Evolutionary conservation across 495 filamentous ascomycete species (phyloP).

Genomic region (Amorphotheca resinae): DNA sequence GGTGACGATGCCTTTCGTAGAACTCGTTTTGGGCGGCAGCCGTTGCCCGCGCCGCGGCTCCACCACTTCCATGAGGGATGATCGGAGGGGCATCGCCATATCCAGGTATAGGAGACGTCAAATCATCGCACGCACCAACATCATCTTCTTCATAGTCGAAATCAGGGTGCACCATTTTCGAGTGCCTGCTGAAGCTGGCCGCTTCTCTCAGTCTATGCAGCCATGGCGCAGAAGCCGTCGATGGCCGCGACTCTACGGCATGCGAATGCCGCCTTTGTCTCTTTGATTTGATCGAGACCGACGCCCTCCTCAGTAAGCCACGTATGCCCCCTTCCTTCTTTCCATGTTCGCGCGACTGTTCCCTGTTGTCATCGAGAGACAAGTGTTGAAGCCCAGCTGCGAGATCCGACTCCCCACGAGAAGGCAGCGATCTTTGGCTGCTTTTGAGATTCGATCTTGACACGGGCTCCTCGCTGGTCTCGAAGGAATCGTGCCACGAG

Average conservation of each 20-base stretch:
- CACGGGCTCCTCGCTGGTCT: conserved; percentile 2
- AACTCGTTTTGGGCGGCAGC: conserved; percentile 57
- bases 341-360: conserved; percentile 2
- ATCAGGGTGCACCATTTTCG: conserved; percentile 16
- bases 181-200: conserved; percentile 33
- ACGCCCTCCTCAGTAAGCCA: conserved; percentile 36
- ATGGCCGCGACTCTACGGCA: conserved; percentile 30
- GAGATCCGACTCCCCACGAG: conserved; percentile 10
- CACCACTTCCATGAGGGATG: conserved; percentile 44
- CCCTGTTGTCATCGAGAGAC: not conserved
- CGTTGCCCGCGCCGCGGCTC: conserved; percentile 57
- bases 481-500: conserved; percentile 10
- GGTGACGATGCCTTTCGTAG: conserved; percentile 26
- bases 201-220: conserved; percentile 33
- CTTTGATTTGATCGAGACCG: conserved; percentile 32
- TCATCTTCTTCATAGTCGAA: conserved; percentile 2
- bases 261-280: conserved; percentile 35
- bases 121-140: conserved; percentile 9
- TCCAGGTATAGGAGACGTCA: conserved; percentile 30
- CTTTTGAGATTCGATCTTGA: conserved; percentile 19
- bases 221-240: conserved; percentile 29
- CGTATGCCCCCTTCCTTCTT: conserved; percentile 23
- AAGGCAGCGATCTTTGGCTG: conserved; percentile 22
- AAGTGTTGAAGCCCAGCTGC: conserved; percentile 9
- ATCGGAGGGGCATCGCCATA: conserved; percentile 36